Base-by-base conservation (phyloP, 495 filamentous ascomycete genomes). In the Sporormia fimetaria region DNA sequence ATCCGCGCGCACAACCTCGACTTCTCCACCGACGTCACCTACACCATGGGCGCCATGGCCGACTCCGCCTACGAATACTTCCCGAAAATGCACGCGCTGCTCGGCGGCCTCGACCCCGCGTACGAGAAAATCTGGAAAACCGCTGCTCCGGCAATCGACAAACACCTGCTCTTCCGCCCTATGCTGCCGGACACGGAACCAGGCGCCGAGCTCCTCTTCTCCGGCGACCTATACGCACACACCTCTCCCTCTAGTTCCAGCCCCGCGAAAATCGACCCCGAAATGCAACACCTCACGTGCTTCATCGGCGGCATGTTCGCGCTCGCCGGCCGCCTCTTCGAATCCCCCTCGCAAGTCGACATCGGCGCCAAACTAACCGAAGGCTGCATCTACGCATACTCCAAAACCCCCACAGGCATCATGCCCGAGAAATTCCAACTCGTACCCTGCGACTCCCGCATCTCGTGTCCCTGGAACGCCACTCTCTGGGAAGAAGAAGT, bases 91-190 rank as follows among this genome's bases (percentile, higher is more conserved):
- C 46, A 46, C 36, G 37, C 59, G 20, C 49, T 63, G 31, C 57
- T 65, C 7, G 60, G 62, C 11, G 57, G 58, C 28, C 28, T 54
- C 0, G 50, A 37, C 22, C 39, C 55, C 4, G 61, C 66, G 41
- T 72, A 72, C 48, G 52, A 57, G 20, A 61, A 57, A 17, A 52
- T 73, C 32, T 71, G 67, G 35, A 52, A 62, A 23, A 46, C 52
- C 26, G 51, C 63, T 6, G 57, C 63, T 6, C 47, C 48, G 6
- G 40, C 63, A 0, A 57, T 51, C 4, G 57, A 56, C 14, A 48
- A 57, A 24, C 51, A 69, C 48, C 49, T 63, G 16, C 50, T 72
- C 23, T 74, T 67, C 50, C 61, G 64, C 8, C 70, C 70, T 1
- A 60, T 71, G 56, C 57, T 51, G n/a, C 52, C 50, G 1, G 53